Base-by-base conservation (phyloP, 2,329 filamentous ascomycete species). In the Botrytis porri region DNA sequence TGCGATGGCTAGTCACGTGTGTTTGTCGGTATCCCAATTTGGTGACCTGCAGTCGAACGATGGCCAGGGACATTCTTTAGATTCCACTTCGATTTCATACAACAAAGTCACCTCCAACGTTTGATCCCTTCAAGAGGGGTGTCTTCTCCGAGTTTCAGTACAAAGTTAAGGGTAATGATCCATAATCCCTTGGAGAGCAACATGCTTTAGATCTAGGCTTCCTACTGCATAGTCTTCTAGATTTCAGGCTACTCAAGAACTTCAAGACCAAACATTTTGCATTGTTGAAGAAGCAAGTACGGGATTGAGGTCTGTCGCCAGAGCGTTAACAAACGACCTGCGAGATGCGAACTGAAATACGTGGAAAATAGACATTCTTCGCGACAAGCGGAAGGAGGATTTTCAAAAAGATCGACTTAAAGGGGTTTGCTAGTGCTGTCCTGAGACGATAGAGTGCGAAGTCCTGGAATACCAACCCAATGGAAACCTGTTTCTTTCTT, bases 51-150 rank as follows among this genome's bases (percentile, higher is more conserved):
- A 29, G 5, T 57, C 9, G 45, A 48, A 48, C 9, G 4, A 10
- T 48, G 20, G 25, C 7, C n/a, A 57, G 12, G 14, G n/a, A 29
- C 51, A 8, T 18, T 57, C 2, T 57, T n/a, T 9, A 57, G 0
- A 0, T 29, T 57, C 51, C 3, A 18, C 3, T 6, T 1, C n/a
- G 16, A 18, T 57, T 8, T 18, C 14, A 57, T 29, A 57, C 14
- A 18, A 12, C n/a, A 3, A 4, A 29, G 3, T 18, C 14, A 57
- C 8, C 3, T 18, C 7, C n/a, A 32, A 16, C n/a, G 18, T 18
- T 18, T 29, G 7, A 29, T 54, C 14, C 6, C n/a, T 57, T 1
- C 4, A 9, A 16, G 1, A 9, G 14, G 0, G 3, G 7, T 3
- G 4, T 29, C 6, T 32, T 57, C 3, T 32, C 3, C 51, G 18